Evolutionary conservation across 2,329 filamentous ascomycete genomes (phyloP), one percentile per base, ranked within the genome.

Genomic region (Alternaria gansuensis): DNA sequence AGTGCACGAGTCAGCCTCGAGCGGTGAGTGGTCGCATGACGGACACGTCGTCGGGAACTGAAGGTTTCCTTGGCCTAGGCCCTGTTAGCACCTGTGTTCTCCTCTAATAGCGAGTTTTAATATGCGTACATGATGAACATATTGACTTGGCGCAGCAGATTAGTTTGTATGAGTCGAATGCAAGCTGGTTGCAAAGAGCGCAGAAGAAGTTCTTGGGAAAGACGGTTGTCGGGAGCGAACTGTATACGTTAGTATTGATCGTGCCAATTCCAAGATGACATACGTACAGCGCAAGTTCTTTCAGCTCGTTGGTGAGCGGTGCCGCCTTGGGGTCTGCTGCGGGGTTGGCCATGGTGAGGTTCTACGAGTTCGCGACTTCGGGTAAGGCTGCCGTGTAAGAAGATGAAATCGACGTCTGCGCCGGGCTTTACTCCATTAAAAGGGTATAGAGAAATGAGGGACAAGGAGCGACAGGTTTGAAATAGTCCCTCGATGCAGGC

Each of bases 201-300:
- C 95, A 99, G 79, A 93, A 90, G 64, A 99, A 85, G 83, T 97
- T 97, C 72, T 93, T 92, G n/a, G 95, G 95, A 57, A 97, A 93
- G 63, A 95, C 92, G 70, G 94, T 91, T 65, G 90, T 87, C 21
- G 87, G 82, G 60, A 97, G 84, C 49, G 90, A 89, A 77, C 92
- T 96, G 73, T 26, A 36, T 10, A 44, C 9, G 37, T 72, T 37
- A 74, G 69, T 56, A 54, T 28, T 13, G 6, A 13, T 26, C 14
- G 5, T 24, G 10, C 40, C 37, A 9, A 5, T n/a, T 4, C n/a
- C 14, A 11, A 2, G 9, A 24, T 3, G 6, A 14, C 14, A 9
- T 48, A 53, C 63, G 17, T 69, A 77, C 75, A 72, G 64, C 40
- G 73, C 74, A 50, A 69, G 74, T 17, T 74, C 71, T 45, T 67